Evolutionary conservation across 352 stramenopile species (phyloP), one percentile per base, ranked within the genome.

Genomic region (Globisporangium sylvaticum): DNA sequence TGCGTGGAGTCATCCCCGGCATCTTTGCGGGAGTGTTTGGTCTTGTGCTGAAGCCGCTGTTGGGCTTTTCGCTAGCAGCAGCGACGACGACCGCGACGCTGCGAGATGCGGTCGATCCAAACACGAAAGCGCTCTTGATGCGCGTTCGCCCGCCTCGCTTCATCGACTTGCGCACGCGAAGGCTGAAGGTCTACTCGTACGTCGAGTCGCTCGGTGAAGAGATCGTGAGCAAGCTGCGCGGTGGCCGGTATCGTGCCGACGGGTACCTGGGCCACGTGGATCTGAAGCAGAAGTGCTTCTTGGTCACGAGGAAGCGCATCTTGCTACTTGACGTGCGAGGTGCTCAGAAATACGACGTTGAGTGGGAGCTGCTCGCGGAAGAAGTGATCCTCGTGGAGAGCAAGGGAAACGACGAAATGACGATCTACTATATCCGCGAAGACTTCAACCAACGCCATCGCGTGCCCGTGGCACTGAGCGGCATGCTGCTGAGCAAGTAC

Each of bases 181-280:
- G 78, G 10, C 75, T 96, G 5, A 96, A 92, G 55, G 78, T 90
- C 2, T 96, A 94, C 59, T 96, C 88, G 42, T 96, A 94, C 60
- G 81, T 96, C 27, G 85, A 96, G 61, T 91, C 88, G 1, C 78
- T 92, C n/a, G 88, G 88, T 1, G 88, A 96, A 72, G 88, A 96
- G 62, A 87, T 96, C 58, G 85, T 95, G 39, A 76, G 84, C 52
- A 93, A 91, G 57, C 78, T 96, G 7, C 81, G 82, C 12, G 87
- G 85, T 53, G 87, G 84, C 12, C 78, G 84, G n/a, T 93, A 92
- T 54, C 85, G 87, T 44, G 67, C 63, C 20, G 88, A 96, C 63
- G 86, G 87, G 34, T 96, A 96, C 57, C 58, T 96, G 29, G 88
- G 88, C 15, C 85, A 96, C 56, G 77, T 94, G 3, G 83, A 94